A percentile compares a stretch with the other conserved stretches of the same genome.
Conservation (phyloP, 2,329 filamentous ascomycete genomes). For the Elsinoe fawcettii region DNA sequence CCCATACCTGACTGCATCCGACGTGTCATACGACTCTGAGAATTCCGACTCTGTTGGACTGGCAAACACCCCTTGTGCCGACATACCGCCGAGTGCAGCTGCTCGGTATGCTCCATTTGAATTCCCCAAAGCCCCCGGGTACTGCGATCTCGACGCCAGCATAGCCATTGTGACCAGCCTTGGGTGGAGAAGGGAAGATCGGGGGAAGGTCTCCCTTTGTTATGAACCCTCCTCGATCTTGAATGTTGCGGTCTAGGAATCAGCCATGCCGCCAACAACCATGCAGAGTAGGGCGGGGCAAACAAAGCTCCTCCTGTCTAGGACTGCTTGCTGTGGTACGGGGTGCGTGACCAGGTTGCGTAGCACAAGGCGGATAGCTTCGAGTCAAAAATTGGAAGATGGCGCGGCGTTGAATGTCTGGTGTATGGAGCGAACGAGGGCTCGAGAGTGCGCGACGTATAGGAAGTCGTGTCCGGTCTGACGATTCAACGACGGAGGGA, state of each 20-base stretch:
- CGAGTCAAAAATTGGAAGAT: neutral
- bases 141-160: slow-evolving; percentile 67
- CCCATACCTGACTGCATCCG: slow-evolving; percentile 49
- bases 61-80: slow-evolving; percentile 48
- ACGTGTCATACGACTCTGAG: slow-evolving; percentile 65
- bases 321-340: neutral
- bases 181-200: slow-evolving; percentile 9
- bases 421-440: neutral
- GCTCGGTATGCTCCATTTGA: slow-evolving; percentile 25
- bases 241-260: slow-evolving; percentile 7
- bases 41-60: slow-evolving; percentile 92
- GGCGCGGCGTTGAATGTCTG: neutral
- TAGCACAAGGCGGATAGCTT: neutral
- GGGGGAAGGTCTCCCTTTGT: neutral
- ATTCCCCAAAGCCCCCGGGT: slow-evolving; percentile 43
- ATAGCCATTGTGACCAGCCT: slow-evolving; percentile 54
- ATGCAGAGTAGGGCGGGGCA: neutral
- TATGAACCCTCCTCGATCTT: slow-evolving; percentile 1
- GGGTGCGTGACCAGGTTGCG: neutral
- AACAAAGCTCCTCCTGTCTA: slow-evolving; percentile 12
- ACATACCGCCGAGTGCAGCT: slow-evolving; percentile 22
- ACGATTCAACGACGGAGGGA: slow-evolving; percentile 13
- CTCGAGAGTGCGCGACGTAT: slow-evolving; percentile 1
- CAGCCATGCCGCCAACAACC: slow-evolving; percentile 10
- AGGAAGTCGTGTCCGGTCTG: slow-evolving; percentile 1